Percentiles rank a stretch among this genome's conserved stretches.
These are phyloP conservation scores for Chrysanthemum makinoi DNA, from an alignment of 129 eudicot species.

Conservation along the genomic window DNA sequence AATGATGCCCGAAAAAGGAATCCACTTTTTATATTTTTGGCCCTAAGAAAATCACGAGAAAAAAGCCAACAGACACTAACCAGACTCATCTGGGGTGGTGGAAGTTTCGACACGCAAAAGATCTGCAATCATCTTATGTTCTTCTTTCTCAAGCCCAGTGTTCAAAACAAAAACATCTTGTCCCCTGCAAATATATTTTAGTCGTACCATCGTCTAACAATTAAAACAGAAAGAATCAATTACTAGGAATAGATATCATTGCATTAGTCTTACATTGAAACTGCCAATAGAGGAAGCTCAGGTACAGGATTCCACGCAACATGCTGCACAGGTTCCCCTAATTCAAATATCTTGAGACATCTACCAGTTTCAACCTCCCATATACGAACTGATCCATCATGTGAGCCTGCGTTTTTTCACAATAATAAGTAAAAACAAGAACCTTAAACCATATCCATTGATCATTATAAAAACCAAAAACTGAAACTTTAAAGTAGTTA, in stretches of 20 bases:
- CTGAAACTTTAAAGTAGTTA: constrained; percentile 13
- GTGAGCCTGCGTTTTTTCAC: constrained; percentile 57
- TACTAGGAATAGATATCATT: neutral
- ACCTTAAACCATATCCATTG: neutral
- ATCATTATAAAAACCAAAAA: neutral
- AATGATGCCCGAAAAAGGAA: no score
- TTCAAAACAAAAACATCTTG: constrained; percentile 72
- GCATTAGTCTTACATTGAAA: constrained; percentile 56
- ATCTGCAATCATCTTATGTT: constrained; percentile 51
- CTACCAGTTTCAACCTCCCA: constrained; percentile 97
- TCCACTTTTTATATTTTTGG: no score
- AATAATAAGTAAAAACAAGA: neutral
- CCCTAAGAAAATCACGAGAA: neutral
- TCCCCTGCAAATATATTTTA: constrained; percentile 50
- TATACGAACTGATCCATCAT: constrained; percentile 76
- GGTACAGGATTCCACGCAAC: constrained; percentile 96
- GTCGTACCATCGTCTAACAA: neutral
- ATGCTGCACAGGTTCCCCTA: constrained; percentile 64
- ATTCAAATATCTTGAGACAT: constrained; percentile 75
- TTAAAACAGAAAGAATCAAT: neutral
- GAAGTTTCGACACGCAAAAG: constrained; percentile 63
- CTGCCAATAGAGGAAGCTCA: constrained; percentile 79
- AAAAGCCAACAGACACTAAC: constrained; percentile 36
- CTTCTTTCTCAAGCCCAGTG: constrained; percentile 66
- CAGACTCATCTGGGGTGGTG: constrained; percentile 59